Evolutionary conservation across 2,329 filamentous ascomycete genomes (phyloP), one percentile per base, ranked within the genome.

Genomic region (Fusarium irregulare): DNA sequence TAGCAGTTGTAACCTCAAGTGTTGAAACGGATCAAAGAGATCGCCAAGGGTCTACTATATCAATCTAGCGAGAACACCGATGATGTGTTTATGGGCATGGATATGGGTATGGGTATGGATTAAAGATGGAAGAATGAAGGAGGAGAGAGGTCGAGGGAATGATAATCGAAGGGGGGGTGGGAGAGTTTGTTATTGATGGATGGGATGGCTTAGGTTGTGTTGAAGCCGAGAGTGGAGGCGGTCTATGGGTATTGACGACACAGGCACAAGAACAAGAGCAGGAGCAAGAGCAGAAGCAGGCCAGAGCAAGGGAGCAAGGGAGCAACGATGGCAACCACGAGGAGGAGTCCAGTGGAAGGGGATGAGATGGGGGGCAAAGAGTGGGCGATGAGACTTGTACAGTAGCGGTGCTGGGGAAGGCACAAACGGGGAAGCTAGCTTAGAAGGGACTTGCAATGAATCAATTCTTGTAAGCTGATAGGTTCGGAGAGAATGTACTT

Each of bases 181-280:
- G 62, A 61, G 56, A 64, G 72, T 71, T 67, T 72, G 65, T 71
- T 73, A 73, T 73, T 73, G 58, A 53, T 63, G 64, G 62, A 66
- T 64, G 60, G 68, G 63, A 44, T 46, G 50, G 50, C 40, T 55
- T 58, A 41, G 71, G 64, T 60, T 64, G 62, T 70, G 66, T 69
- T 68, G 60, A 64, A 47, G 60, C 50, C 64, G 64, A 60, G 56
- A 54, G 71, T 72, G 71, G 62, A 68, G 73, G 75, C 73, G 75
- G 75, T 76, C 75, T 75, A 74, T 73, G 62, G 63, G 56, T 59
- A 73, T 72, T 70, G 66, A 75, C 65, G 61, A 70, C 57, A 66
- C 55, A 66, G 66, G 55, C 60, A 56, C 42, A 65, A 46, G 60
- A 61, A 23, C 34, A 63, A 34, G 54, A 40, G 54, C 42, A 27